Evolutionary conservation across 306 rosid species (phyloP), one percentile per base, ranked within the genome.

Genomic region (Quercus agrifolia): DNA sequence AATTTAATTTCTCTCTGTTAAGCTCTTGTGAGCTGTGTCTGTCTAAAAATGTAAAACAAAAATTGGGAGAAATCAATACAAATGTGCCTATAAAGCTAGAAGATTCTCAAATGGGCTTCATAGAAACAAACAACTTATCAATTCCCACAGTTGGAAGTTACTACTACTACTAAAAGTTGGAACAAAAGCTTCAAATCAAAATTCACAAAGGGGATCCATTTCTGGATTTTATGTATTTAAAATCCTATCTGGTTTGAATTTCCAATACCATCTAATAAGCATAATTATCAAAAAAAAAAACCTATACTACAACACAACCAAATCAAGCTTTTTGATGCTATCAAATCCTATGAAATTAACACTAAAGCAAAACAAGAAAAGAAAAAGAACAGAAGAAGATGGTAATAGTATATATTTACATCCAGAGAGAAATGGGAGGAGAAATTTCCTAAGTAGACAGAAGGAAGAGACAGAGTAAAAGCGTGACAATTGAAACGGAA

Each of bases 211-310:
- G 51, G 71, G 21, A 30, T 31, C 46, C 71, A 17, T 41, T 18
- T 66, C 46, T 66, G 19, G 46, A 66, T 31, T 31, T 31, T 5
- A 7, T 17, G 69, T 27, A 27, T 62, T 62, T 70, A 52, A 63
- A 73, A 10, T 1, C 0, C 30, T 5, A 28, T 13, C 8, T 6
- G 64, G 71, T 77, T 80, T 66, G 28, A 82, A 86, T 74, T 82
- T 83, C 78, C 86, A 83, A 41, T 49, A 77, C 84, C 84, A 79
- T 82, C 86, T 70, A 77, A 79, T 70, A 11, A 82, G 78, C 84
- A 82, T 77, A 86, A 82, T 68, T 28, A 7, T 68, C 23, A n/a
- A 69, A 79, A 5, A 9, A 56, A 18, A 56, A 15, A 0, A 3
- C 18, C 33, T 19, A 19, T n/a, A 11, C 21, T 4, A 33, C 33